Base-by-base conservation (phyloP, 805 yeast genomes). In the Candida methanosorbosa region DNA sequence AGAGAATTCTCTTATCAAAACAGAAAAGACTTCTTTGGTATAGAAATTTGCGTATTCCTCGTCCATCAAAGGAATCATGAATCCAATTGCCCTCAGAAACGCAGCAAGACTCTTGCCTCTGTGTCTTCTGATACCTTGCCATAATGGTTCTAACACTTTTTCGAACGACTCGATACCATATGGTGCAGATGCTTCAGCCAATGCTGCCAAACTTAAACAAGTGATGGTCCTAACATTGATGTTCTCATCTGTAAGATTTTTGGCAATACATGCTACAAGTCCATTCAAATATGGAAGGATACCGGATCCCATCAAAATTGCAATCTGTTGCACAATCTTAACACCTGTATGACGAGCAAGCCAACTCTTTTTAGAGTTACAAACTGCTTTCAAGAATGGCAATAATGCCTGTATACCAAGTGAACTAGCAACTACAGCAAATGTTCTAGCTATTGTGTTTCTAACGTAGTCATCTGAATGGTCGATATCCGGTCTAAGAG, bases 121-220 rank as follows among this genome's bases (percentile, higher is more conserved):
- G 42, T 83, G 92, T 27, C 68, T 68, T 30, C 75, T 69, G 18
- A 85, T 70, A 4, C 95, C 96, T 9, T 63, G 57, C 95, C 96
- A 87, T 5, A 85, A 59, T 0, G 86, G 82, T 36, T 83, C 90
- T 24, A 90, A 50, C 0, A 78, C 66, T 0, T 59, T 57, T 46
- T 87, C 94, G 52, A 90, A 88, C 0, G 90, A 75, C 46, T 85
- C 96, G 36, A 84, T 81, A 30, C 97, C 98, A 57, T 81, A 85
- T 0, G 97, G 97, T 17, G 74, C 66, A 4, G 86, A 73, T 7
- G 84, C 78, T 33, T 83, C 88, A 0, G 97, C 97, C 23, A 90
- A 56, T 2, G 79, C 70, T 1, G 88, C 63, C 2, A 88, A 49
- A 0, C 95, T 78, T 24, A 68, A 61, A 0, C 95, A 95, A 0